These are phyloP conservation scores for Blastobotrys buckinghamii DNA, from an alignment of 1,139 yeast genomes.

Conservation along the genomic window DNA sequence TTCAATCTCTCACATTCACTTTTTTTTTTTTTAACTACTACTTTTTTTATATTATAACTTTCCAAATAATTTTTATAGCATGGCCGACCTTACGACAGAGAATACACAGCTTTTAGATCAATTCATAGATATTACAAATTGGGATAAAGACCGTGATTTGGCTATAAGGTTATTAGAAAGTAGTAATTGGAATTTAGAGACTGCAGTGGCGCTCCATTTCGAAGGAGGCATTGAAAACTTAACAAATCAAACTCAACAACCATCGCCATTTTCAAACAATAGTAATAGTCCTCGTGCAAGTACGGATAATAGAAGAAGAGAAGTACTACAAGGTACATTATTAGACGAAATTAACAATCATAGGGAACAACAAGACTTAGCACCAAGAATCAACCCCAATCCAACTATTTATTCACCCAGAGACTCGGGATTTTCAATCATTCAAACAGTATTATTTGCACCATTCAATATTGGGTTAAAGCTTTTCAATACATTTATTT, in stretches of 20 bases:
- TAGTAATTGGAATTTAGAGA: slow-evolving; percentile 30
- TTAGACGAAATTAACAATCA: slow-evolving; percentile 27
- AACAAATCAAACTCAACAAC: not conserved
- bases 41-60: not conserved
- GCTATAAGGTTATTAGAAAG: slow-evolving; percentile 26
- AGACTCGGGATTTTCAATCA: slow-evolving; percentile 22
- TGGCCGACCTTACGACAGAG: slow-evolving; percentile 1
- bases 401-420: slow-evolving; percentile 21
- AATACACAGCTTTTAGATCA: slow-evolving; percentile 18
- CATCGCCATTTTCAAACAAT: not conserved
- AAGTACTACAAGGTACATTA: slow-evolving; percentile 21
- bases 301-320: not conserved
- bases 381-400: slow-evolving; percentile 20
- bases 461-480: slow-evolving; percentile 33
- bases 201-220: slow-evolving; percentile 29
- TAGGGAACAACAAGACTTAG: slow-evolving; percentile 17
- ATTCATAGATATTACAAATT: slow-evolving; percentile 29
- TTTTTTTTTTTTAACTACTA: too few relatives aligned
- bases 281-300: not conserved
- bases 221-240: slow-evolving; percentile 23
- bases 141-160: slow-evolving; percentile 23
- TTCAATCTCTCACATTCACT: too few relatives aligned
- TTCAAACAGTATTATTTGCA: slow-evolving; percentile 28
- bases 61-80: not conserved
- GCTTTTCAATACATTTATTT: slow-evolving; percentile 28